phyloP scores from a whole-genome alignment of 371 early-diverging fungal species.

The Sporodiniella umbellata region DNA sequence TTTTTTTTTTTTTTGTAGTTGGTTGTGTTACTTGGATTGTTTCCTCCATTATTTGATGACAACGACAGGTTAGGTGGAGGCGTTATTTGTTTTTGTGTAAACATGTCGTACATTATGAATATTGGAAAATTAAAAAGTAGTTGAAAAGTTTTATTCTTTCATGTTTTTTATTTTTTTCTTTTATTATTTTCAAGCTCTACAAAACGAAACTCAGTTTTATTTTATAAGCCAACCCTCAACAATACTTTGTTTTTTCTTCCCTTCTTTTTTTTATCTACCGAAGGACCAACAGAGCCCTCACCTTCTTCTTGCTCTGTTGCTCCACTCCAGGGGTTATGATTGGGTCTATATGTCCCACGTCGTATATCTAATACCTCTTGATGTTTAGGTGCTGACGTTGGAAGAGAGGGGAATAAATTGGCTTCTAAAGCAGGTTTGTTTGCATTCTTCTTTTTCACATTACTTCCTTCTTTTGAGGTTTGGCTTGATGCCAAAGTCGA shows the following conservation, averaged over 20 bases:
- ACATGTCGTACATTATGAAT: conserved; percentile 24
- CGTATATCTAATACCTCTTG: conserved; percentile 31
- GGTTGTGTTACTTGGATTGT: too few species aligned
- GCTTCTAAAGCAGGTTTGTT: conserved; percentile 34
- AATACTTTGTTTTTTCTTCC: conserved; percentile 58
- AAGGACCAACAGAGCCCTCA: conserved; percentile 8
- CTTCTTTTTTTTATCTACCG: conserved; percentile 38
- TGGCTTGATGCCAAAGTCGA: not conserved
- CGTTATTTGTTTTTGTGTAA: conserved; percentile 21
- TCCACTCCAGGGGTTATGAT: conserved; percentile 27
- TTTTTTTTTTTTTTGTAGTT: too few species aligned
- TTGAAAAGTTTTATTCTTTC: conserved; percentile 1
- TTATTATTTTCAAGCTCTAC: too few species aligned
- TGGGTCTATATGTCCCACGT: conserved; percentile 18
- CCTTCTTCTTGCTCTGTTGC: conserved; percentile 4
- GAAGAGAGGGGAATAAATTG: conserved; percentile 42
- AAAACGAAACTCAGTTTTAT: conserved; percentile 6
- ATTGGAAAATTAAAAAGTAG: not conserved
- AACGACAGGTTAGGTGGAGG: conserved; percentile 12
- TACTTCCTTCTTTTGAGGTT: conserved; percentile 1
- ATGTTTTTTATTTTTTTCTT: too few species aligned
- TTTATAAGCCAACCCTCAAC: conserved; percentile 55
- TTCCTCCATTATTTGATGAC: not conserved
- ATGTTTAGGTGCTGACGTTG: conserved; percentile 31
- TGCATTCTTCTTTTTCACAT: conserved; percentile 4